Conservation (phyloP, 2,329 filamentous ascomycete genomes). For the Zalaria sp. region DNA sequence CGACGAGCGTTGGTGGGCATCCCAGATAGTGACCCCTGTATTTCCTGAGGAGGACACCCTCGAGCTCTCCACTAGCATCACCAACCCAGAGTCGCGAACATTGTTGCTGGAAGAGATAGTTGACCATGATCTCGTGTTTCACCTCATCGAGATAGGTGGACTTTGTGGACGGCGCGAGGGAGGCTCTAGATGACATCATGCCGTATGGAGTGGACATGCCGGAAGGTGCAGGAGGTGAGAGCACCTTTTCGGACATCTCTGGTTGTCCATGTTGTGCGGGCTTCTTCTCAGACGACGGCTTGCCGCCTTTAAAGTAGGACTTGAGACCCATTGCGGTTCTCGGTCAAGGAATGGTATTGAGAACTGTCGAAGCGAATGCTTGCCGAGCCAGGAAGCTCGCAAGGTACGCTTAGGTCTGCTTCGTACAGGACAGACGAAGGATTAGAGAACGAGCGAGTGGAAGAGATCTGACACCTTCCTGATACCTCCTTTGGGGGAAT, state of each 20-base stretch:
- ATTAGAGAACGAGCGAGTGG: too few relatives aligned
- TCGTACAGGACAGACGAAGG: too few relatives aligned
- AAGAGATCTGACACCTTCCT: too few relatives aligned
- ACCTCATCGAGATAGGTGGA: conserved; percentile 48
- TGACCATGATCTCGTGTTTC: conserved; percentile 72
- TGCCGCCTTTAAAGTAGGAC: conserved; percentile 47
- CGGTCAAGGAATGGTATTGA: conserved; percentile 1
- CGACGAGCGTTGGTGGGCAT: conserved; percentile 51
- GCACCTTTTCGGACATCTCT: conserved; percentile 24
- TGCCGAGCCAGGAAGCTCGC: conserved; percentile 1
- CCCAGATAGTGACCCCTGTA: conserved; percentile 55
- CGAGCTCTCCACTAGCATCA: conserved; percentile 51
- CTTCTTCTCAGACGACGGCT: conserved; percentile 20
- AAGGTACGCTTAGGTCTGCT: neutral
- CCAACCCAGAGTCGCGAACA: conserved; percentile 61
- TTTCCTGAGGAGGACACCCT: conserved; percentile 62
- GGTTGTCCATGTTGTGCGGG: conserved; percentile 9
- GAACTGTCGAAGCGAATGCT: conserved; percentile 1
- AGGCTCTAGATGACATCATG: conserved; percentile 38
- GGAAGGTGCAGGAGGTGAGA: conserved; percentile 9
- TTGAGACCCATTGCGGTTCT: conserved; percentile 41
- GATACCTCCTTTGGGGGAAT: too few relatives aligned
- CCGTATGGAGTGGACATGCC: conserved; percentile 24
- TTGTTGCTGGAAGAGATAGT: conserved; percentile 70
- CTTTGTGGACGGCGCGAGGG: conserved; percentile 19